phyloP scores from a whole-genome alignment of 352 stramenopile species.

The Globisporangium cylindrosporum region DNA sequence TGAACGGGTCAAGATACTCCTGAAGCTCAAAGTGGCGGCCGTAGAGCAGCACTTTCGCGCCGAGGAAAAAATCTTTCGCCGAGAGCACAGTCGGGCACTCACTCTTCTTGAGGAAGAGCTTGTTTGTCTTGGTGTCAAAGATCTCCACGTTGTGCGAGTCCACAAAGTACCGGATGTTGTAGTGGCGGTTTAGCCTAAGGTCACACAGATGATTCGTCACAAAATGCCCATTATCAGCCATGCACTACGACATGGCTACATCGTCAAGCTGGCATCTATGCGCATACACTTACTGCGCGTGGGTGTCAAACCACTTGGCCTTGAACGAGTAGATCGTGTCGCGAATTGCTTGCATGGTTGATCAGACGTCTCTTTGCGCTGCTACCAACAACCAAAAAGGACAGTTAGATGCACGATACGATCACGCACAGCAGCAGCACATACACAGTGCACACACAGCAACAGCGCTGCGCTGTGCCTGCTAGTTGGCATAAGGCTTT shows the following conservation, averaged over 20 bases:
- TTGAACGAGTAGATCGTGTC: slow-evolving; percentile 84
- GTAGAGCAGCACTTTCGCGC: slow-evolving; percentile 79
- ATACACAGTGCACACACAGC: background rate
- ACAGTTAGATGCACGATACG: background rate
- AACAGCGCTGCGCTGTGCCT: background rate
- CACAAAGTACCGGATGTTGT: slow-evolving; percentile 78
- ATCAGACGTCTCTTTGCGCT: background rate
- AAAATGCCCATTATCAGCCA: too few species aligned
- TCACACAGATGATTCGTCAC: background rate
- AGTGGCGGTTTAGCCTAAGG: slow-evolving; percentile 67
- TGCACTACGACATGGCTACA: too few species aligned
- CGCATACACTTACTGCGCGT: slow-evolving; percentile 48
- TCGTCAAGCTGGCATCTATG: background rate
- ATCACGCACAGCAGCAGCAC: background rate
- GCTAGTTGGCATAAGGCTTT: background rate
- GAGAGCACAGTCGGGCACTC: slow-evolving; percentile 68
- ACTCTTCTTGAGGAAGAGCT: slow-evolving; percentile 91
- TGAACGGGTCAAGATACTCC: slow-evolving; percentile 83
- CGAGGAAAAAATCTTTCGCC: slow-evolving; percentile 79
- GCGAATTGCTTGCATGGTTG: slow-evolving; percentile 54
- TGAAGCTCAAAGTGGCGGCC: slow-evolving; percentile 80
- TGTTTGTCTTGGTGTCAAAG: slow-evolving; percentile 84
- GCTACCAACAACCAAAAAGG: background rate
- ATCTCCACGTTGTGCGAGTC: slow-evolving; percentile 85
- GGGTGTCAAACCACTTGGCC: slow-evolving; percentile 73